Evolutionary conservation across 768 basidiomycete genomes (phyloP), one percentile per base, ranked within the genome.

Genomic region (Psilocybe sp.): DNA sequence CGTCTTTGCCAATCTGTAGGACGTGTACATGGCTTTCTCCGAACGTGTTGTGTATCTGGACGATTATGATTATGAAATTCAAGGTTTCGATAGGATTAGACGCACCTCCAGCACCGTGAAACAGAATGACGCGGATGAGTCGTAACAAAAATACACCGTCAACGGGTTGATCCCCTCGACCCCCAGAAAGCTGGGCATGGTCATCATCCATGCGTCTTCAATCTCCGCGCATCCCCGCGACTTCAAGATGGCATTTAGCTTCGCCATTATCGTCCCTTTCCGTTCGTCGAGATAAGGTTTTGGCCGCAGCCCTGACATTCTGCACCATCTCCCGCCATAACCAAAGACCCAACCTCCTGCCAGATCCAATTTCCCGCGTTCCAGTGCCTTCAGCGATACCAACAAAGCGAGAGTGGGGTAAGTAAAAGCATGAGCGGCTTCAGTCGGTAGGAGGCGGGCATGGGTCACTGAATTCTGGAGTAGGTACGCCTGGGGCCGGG

Each of bases 111-210:
- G 65, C 0, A 88, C 71, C 14, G 74, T 63, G 16, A 75, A 51
- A 65, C 72, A 74, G 23, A 80, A 58, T 4, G 40, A 37, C 1
- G 56, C 63, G 4, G 60, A 50, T 38, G 37, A 2, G 28, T 69
- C 60, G 59, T 88, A 88, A 58, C 80, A 77, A 54, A 80, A 86
- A 63, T 86, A 87, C 19, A 85, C 79, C 1, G 81, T 81, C 38
- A 88, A 65, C 0, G 87, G 87, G 51, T 88, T 88, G 46, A 87
- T 84, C 0, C 84, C 87, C 59, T 85, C 82, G 45, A 73, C 78
- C 0, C 87, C 87, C 23, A 84, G 50, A 45, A 81, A 79, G 46
- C 76, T 80, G 3, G 86, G 87, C 82, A 87, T 87, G 2, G 87
- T 85, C 66, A 89, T 69, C 71, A 89, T 77, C 84, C 85, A 91